Conservation (phyloP, 140 eudicot genomes). For the Oenanthe javanica region DNA sequence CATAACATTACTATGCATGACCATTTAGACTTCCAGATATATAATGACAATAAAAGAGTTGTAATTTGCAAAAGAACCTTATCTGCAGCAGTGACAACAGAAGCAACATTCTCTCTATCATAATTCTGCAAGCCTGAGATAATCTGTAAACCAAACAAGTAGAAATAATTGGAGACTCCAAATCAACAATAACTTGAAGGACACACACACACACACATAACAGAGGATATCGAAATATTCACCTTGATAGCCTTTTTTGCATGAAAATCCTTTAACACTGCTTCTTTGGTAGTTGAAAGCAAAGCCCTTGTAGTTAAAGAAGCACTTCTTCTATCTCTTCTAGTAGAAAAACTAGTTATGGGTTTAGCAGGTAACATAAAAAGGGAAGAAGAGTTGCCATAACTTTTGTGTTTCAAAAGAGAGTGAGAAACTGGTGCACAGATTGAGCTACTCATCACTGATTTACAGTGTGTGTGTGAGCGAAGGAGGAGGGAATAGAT, state of each 20-base stretch:
- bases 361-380: conserved; percentile 11
- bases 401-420: conserved; percentile 37
- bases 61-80: conserved; percentile 35
- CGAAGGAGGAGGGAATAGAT: conserved; percentile 19
- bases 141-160: conserved; percentile 38
- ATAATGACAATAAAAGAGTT: background rate
- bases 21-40: background rate
- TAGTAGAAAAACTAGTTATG: conserved; percentile 24
- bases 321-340: conserved; percentile 16
- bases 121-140: conserved; percentile 91
- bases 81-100: conserved; percentile 95
- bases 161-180: no score
- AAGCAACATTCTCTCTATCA: conserved; percentile 74
- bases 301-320: conserved; percentile 46
- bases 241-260: conserved; percentile 86
- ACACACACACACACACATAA: background rate
- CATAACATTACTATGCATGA: background rate
- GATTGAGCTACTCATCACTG: conserved; percentile 48
- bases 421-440: conserved; percentile 41
- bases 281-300: conserved; percentile 54
- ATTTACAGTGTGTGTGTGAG: conserved; percentile 3
- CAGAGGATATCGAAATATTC: background rate
- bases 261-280: conserved; percentile 59
- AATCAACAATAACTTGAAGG: background rate
- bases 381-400: conserved; percentile 12